A percentile compares a stretch with the other conserved stretches of the same genome.
Evolutionary conservation across 192 early-diverging fungal species (phyloP).

Genomic region (Obelidium mucronatum): DNA sequence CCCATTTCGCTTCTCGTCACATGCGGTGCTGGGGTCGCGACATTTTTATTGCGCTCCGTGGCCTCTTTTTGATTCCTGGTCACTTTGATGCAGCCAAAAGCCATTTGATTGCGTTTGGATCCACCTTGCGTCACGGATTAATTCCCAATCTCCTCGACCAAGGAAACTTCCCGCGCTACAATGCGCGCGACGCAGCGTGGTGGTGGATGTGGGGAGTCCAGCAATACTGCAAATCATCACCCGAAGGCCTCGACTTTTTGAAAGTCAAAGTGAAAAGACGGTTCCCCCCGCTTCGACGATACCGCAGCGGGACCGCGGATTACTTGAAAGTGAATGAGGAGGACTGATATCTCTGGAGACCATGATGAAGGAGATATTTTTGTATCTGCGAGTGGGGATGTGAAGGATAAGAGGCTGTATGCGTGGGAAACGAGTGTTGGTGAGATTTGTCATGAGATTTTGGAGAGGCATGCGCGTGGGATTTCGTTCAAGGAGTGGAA

Average conservation of each 20-base stretch:
- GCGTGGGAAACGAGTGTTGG: constrained; percentile 73
- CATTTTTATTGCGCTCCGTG: constrained; percentile 90
- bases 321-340: constrained; percentile 40
- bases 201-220: constrained; percentile 94
- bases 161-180: constrained; percentile 86
- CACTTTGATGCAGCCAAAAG: constrained; percentile 80
- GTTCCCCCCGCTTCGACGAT: constrained; percentile 73
- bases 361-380: constrained; percentile 37
- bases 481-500: constrained; percentile 96
- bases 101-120: constrained; percentile 92
- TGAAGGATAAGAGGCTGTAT: constrained; percentile 69
- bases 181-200: constrained; percentile 96
- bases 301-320: constrained; percentile 43
- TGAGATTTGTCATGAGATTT: constrained; percentile 89
- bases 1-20: constrained; percentile 90
- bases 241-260: constrained; percentile 82
- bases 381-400: constrained; percentile 31
- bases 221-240: constrained; percentile 76
- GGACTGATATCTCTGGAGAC: constrained; percentile 40
- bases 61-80: constrained; percentile 84
- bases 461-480: constrained; percentile 89
- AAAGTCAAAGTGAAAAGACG: constrained; percentile 74
- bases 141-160: constrained; percentile 97
- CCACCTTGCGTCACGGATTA: constrained; percentile 90
- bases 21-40: constrained; percentile 99